phyloP scores from a whole-genome alignment of 2,329 filamentous ascomycete genomes.

The Dothiorella sarmentorum region DNA sequence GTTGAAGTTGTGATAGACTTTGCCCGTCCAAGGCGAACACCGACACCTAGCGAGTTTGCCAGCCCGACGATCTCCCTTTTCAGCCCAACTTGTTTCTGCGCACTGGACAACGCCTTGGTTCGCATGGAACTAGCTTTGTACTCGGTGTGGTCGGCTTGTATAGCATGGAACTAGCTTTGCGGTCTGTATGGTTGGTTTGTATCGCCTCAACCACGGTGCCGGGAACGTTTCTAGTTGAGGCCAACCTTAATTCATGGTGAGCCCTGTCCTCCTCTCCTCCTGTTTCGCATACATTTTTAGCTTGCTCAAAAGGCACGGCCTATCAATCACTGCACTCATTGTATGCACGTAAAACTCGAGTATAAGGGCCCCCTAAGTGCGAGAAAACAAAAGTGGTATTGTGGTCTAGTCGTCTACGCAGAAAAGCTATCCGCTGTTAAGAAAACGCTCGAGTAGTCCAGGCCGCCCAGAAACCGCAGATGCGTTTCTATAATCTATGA shows the following conservation, averaged over 20 bases:
- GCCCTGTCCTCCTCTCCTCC: not conserved
- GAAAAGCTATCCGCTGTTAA: conserved; percentile 17
- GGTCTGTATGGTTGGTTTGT: not conserved
- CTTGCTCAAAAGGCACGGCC: no score
- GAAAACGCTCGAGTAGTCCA: not conserved
- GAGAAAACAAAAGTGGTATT: conserved; percentile 15
- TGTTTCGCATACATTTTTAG: not conserved
- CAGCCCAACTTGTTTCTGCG: not conserved
- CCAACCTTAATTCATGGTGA: not conserved
- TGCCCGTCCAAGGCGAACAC: conserved; percentile 2
- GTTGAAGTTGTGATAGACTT: conserved; percentile 18
- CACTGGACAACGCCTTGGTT: not conserved
- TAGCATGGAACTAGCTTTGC: not conserved
- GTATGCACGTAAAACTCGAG: no score
- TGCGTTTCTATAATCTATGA: not conserved
- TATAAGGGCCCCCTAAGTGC: no score
- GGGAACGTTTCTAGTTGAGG: not conserved
- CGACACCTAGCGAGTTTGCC: not conserved
- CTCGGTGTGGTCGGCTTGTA: no score
- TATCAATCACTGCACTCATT: no score
- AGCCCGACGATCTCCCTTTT: not conserved
- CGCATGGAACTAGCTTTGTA: not conserved
- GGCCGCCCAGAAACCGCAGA: not conserved
- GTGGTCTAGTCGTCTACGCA: conserved; percentile 18
- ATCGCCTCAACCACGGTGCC: not conserved